phyloP scores from a whole-genome alignment of 2,329 filamentous ascomycete species.

The Clonostachys solani region DNA sequence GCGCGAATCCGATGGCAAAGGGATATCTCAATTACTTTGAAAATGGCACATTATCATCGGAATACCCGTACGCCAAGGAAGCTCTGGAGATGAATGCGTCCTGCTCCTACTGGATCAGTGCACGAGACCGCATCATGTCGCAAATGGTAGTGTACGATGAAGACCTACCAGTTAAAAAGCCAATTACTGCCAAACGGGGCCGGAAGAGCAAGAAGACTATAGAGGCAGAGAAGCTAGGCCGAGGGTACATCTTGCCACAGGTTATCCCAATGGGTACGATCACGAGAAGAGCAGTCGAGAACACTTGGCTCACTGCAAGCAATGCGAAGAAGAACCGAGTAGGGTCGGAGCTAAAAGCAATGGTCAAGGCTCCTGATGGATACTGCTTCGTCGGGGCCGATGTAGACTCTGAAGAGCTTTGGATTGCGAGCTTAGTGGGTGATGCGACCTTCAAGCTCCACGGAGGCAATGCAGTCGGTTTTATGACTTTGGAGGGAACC shows the following conservation, averaged over 20 bases:
- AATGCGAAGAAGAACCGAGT: conserved; percentile 97
- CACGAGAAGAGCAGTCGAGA: conserved; percentile 89
- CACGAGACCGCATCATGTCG: conserved; percentile 86
- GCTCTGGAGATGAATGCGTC: conserved; percentile 98
- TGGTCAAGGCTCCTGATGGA: conserved; percentile 87
- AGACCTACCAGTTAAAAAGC: conserved; percentile 32
- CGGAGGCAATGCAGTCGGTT: conserved; percentile 94
- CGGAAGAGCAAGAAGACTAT: not conserved
- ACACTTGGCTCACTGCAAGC: conserved; percentile 96
- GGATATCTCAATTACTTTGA: conserved; percentile 90
- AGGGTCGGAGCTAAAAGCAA: conserved; percentile 93
- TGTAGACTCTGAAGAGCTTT: conserved; percentile 94
- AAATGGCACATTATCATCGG: conserved; percentile 78
- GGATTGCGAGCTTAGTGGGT: conserved; percentile 94
- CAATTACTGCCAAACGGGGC: not conserved
- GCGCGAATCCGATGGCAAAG: conserved; percentile 85
- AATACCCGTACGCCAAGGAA: conserved; percentile 87
- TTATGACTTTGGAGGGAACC: conserved; percentile 97
- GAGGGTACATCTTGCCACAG: conserved; percentile 87
- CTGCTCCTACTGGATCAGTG: conserved; percentile 98
- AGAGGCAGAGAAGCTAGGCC: conserved; percentile 9
- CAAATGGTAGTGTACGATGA: conserved; percentile 90
- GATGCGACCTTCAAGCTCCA: conserved; percentile 94
- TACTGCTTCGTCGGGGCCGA: conserved; percentile 96
- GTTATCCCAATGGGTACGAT: conserved; percentile 98